Conservation (phyloP, 208 protist species). For the Wallacemonas collosoma region DNA sequence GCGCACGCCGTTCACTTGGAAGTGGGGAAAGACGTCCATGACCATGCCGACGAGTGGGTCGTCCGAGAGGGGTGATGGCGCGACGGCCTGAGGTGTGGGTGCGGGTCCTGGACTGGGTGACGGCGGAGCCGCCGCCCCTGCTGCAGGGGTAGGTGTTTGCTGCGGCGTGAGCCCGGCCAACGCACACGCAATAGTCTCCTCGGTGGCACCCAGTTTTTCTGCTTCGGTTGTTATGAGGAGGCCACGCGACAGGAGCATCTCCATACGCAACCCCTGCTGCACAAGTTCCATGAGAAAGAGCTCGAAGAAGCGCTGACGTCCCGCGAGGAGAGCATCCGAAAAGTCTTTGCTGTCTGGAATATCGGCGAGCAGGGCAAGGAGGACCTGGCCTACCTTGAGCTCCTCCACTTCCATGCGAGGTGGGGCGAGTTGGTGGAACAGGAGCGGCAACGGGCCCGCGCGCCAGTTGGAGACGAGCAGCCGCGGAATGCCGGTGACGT, state of each 20-base stretch:
- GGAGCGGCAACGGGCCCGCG: constrained; percentile 20
- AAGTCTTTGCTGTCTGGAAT: constrained; percentile 85
- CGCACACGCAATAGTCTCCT: constrained; percentile 48
- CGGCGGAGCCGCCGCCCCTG: not conserved
- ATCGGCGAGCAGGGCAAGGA: constrained; percentile 45
- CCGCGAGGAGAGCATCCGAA: constrained; percentile 35
- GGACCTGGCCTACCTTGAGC: constrained; percentile 47
- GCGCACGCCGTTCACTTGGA: constrained; percentile 48
- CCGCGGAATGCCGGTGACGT: constrained; percentile 43
- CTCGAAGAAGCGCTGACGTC: constrained; percentile 74
- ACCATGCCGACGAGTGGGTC: constrained; percentile 75
- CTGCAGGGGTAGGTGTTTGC: not conserved
- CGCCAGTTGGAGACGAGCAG: constrained; percentile 36
- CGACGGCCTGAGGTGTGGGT: not conserved
- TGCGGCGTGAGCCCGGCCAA: constrained; percentile 38
- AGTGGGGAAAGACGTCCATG: constrained; percentile 85
- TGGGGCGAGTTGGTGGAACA: constrained; percentile 39
- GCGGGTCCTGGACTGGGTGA: not conserved
- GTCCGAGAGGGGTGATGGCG: constrained; percentile 6
- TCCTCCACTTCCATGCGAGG: constrained; percentile 31
- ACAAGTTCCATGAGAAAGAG: constrained; percentile 77
- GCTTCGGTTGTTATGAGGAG: constrained; percentile 66
- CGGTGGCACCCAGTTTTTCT: constrained; percentile 69
- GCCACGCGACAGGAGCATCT: constrained; percentile 53
- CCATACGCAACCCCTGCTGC: constrained; percentile 74